A percentile compares a stretch with the other conserved stretches of the same genome.
Conservation (phyloP, 2,329 filamentous ascomycete genomes). For the Aquanectria penicillioides region DNA sequence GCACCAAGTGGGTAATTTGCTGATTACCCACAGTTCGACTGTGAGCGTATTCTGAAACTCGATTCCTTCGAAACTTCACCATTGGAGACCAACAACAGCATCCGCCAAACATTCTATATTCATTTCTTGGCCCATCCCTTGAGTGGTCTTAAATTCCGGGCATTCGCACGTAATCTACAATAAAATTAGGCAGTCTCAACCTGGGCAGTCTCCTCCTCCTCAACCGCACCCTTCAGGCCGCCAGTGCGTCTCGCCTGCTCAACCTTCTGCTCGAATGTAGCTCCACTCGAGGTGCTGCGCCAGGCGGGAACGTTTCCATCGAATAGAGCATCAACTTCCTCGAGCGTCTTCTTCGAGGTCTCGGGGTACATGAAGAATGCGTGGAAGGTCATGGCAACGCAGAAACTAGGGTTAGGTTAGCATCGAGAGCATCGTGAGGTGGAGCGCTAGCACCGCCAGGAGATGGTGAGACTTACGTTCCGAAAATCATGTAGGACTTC, state of each 20-base stretch:
- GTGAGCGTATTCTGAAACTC: no score
- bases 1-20: no score
- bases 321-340: slow-evolving; percentile 37
- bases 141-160: neutral
- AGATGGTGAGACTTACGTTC: no score
- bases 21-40: no score
- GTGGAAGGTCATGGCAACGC: slow-evolving; percentile 54
- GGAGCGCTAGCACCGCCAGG: no score
- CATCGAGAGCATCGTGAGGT: neutral
- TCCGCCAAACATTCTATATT: neutral
- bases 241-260: slow-evolving; percentile 32
- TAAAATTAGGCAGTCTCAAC: slow-evolving; percentile 26
- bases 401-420: slow-evolving; percentile 48
- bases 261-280: slow-evolving; percentile 29
- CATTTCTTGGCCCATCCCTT: neutral
- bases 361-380: slow-evolving; percentile 66
- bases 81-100: neutral
- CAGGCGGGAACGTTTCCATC: slow-evolving; percentile 36
- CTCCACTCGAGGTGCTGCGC: slow-evolving; percentile 27
- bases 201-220: slow-evolving; percentile 31
- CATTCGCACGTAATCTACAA: neutral
- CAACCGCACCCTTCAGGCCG: slow-evolving; percentile 26
- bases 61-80: neutral
- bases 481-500: slow-evolving; percentile 59
- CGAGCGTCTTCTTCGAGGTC: slow-evolving; percentile 50